Conservation (phyloP, 2,329 filamentous ascomycete genomes). For the Colletotrichum coccodes region DNA sequence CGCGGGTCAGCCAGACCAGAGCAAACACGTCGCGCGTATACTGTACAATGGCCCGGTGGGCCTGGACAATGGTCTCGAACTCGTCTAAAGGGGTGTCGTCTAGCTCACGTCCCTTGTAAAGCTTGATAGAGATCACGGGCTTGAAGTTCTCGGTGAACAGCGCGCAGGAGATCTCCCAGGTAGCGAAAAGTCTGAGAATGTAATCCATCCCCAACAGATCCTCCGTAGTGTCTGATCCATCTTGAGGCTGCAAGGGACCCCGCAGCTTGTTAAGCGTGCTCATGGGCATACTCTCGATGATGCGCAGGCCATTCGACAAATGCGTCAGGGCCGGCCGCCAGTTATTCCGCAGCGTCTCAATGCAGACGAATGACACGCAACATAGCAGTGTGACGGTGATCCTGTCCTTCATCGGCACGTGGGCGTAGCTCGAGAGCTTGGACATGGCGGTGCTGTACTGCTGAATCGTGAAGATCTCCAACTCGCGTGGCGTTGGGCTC, state of each 20-base stretch:
- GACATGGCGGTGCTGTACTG: slow-evolving; percentile 51
- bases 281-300: slow-evolving; percentile 42
- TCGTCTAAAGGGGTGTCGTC: slow-evolving; percentile 23
- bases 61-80: slow-evolving; percentile 32
- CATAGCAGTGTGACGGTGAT: slow-evolving; percentile 42
- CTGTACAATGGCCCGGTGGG: slow-evolving; percentile 35
- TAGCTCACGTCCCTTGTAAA: slow-evolving; percentile 32
- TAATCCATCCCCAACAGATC: slow-evolving; percentile 34
- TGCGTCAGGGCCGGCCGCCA: slow-evolving; percentile 40
- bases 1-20: slow-evolving; percentile 33
- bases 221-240: background rate
- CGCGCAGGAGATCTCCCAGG: slow-evolving; percentile 37
- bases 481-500: slow-evolving; percentile 36
- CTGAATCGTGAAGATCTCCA: slow-evolving; percentile 49
- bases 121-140: slow-evolving; percentile 34
- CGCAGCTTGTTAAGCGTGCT: slow-evolving; percentile 16
- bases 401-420: slow-evolving; percentile 36
- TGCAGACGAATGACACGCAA: slow-evolving; percentile 44
- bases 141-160: slow-evolving; percentile 35
- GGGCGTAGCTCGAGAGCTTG: slow-evolving; percentile 30
- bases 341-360: slow-evolving; percentile 42
- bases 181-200: slow-evolving; percentile 36
- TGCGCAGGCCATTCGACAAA: slow-evolving; percentile 42
- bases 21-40: slow-evolving; percentile 38
- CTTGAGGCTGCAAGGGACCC: background rate